Conservation (phyloP, 164 flowering plant genomes). For the Tetracentron sinense region DNA sequence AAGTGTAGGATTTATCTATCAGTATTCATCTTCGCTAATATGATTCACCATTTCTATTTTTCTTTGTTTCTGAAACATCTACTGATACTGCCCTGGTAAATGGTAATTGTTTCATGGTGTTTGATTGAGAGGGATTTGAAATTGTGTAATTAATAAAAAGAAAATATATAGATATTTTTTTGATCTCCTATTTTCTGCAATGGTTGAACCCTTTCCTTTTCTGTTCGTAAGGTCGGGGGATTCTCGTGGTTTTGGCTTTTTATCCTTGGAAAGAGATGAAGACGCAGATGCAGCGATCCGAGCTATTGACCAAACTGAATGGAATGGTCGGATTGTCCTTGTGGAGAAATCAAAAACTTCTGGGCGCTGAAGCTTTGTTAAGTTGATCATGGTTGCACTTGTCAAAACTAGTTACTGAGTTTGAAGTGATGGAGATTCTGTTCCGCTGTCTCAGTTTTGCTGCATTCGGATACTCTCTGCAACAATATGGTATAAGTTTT, state of each 20-base stretch:
- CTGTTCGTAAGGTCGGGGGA: constrained; percentile 34
- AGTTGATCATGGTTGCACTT: constrained; percentile 5
- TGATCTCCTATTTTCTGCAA: neutral
- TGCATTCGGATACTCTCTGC: neutral
- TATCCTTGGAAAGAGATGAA: constrained; percentile 41
- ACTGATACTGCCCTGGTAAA: no score
- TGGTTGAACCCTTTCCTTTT: constrained; percentile 7
- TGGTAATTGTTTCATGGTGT: no score
- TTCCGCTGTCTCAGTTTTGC: neutral
- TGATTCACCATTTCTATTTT: no score
- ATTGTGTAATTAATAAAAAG: neutral
- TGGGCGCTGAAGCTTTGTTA: constrained; percentile 17
- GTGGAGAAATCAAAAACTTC: constrained; percentile 40
- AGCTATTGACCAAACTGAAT: constrained; percentile 37
- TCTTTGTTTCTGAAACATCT: no score
- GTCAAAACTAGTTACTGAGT: neutral
- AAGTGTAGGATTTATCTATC: no score
- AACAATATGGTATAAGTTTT: constrained; percentile 8
- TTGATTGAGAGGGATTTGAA: neutral
- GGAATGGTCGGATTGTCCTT: constrained; percentile 43
- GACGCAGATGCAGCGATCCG: constrained; percentile 42
- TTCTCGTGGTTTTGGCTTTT: constrained; percentile 44
- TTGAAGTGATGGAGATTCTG: constrained; percentile 5
- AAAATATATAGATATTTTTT: neutral
- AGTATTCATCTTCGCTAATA: no score